Percentiles rank a stretch among this genome's conserved stretches.
Evolutionary conservation across 2,329 filamentous ascomycete species (phyloP).

Genomic region (Penicillium capsulatum): DNA sequence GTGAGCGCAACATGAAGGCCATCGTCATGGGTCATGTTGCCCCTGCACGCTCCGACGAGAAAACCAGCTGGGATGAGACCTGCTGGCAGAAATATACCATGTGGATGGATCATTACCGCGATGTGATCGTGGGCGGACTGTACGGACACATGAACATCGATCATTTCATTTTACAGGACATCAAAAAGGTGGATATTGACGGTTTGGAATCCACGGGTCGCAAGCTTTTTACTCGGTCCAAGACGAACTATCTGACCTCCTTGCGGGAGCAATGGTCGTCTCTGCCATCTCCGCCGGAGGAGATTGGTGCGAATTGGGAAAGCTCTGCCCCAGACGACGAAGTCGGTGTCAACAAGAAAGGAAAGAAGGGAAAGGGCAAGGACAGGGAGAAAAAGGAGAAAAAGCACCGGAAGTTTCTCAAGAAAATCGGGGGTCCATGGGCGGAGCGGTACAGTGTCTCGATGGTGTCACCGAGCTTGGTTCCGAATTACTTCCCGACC

Average conservation of each 20-base stretch:
- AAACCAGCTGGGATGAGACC: constrained; percentile 88
- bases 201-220: constrained; percentile 26
- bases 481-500: constrained; percentile 89
- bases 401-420: constrained; percentile 52
- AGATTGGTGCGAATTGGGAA: background rate
- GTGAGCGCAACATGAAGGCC: constrained; percentile 82
- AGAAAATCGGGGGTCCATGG: constrained; percentile 72
- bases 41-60: constrained; percentile 77
- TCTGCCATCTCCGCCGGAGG: constrained; percentile 56
- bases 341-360: constrained; percentile 17
- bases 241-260: constrained; percentile 74
- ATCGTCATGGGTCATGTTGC: constrained; percentile 94
- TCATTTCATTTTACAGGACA: constrained; percentile 91
- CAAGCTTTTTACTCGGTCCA: constrained; percentile 62
- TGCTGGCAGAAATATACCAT: constrained; percentile 98
- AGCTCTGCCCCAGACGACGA: constrained; percentile 9
- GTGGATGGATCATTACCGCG: constrained; percentile 85
- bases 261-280: constrained; percentile 73
- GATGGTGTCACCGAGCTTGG: constrained; percentile 77
- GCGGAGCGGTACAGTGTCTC: constrained; percentile 81
- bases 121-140: constrained; percentile 73
- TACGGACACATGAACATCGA: constrained; percentile 99
- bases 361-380: constrained; percentile 40
- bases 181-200: constrained; percentile 64
- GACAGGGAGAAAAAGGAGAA: constrained; percentile 50